phyloP scores from a whole-genome alignment of 148 eudicot genomes.

The Euryodendron excelsum region DNA sequence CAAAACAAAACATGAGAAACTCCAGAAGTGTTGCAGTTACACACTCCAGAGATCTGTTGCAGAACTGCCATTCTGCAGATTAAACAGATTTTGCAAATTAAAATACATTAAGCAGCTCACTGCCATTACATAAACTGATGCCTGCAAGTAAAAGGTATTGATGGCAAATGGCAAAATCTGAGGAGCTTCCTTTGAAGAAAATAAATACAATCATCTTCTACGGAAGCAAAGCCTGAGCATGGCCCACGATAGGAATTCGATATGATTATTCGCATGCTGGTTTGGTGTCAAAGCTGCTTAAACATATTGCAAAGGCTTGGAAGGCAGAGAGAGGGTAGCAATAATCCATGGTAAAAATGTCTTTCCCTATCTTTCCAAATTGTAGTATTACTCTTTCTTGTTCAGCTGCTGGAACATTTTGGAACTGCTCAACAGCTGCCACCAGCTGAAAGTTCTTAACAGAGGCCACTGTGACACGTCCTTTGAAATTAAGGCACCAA shows the following conservation, averaged over 20 bases:
- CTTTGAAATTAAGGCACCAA: conserved; percentile 61
- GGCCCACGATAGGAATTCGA: background rate
- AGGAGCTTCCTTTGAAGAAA: conserved; percentile 10
- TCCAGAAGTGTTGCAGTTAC: background rate
- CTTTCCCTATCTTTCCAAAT: conserved; percentile 61
- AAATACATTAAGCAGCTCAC: background rate
- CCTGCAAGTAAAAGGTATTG: background rate
- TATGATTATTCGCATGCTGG: conserved; percentile 47
- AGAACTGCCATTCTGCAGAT: conserved; percentile 8
- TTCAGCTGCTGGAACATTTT: conserved; percentile 28
- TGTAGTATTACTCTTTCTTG: conserved; percentile 51
- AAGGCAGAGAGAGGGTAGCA: conserved; percentile 52
- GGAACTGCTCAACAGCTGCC: conserved; percentile 32
- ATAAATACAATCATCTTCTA: conserved; percentile 12
- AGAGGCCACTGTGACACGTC: conserved; percentile 63
- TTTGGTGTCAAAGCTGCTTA: conserved; percentile 60
- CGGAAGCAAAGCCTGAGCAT: background rate
- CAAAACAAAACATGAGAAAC: background rate
- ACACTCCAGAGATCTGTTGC: background rate
- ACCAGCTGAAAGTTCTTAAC: conserved; percentile 62
- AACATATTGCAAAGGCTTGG: conserved; percentile 54
- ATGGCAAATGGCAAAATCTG: background rate
- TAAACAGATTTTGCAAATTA: conserved; percentile 1
- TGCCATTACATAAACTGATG: conserved; percentile 1
- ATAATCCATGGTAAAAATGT: conserved; percentile 58